Conservation (phyloP, 192 early-diverging fungal genomes). For the Anaeromyces robustus region DNA sequence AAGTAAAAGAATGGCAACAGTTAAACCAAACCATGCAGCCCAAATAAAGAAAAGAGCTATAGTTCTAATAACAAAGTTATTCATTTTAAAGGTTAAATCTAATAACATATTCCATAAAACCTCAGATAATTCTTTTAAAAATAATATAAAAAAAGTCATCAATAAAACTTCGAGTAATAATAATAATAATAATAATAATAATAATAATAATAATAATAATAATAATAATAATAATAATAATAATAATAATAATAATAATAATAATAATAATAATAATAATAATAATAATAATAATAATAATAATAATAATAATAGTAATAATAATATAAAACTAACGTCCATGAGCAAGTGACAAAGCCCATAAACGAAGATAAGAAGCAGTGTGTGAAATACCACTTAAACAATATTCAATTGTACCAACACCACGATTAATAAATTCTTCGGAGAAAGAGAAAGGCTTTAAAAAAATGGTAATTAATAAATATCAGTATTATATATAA, state of each 20-base stretch:
- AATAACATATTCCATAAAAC: constrained; percentile 93
- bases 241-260: no score
- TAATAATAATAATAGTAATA: no score
- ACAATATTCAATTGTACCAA: constrained; percentile 98
- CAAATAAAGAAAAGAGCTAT: constrained; percentile 67
- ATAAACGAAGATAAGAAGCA: constrained; percentile 94
- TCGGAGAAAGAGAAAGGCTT: constrained; percentile 19
- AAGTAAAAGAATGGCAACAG: constrained; percentile 55
- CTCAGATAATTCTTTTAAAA: constrained; percentile 56
- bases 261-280: no score
- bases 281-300: no score
- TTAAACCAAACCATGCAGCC: constrained; percentile 75
- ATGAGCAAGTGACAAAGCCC: constrained; percentile 97
- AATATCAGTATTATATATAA: no score
- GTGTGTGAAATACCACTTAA: constrained; percentile 94
- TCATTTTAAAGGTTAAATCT: constrained; percentile 26
- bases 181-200: no score
- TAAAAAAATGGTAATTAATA: no score
- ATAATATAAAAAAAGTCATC: no score
- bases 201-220: no score
- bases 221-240: no score
- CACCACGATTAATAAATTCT: constrained; percentile 88
- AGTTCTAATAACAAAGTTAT: constrained; percentile 20
- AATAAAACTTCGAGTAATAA: no score
- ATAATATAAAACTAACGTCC: constrained; percentile 25